Percentiles rank a stretch among this genome's conserved stretches.
These are phyloP conservation scores for Chimonanthus salicifolius DNA, from an alignment of 164 flowering plant species.

Conservation along the genomic window DNA sequence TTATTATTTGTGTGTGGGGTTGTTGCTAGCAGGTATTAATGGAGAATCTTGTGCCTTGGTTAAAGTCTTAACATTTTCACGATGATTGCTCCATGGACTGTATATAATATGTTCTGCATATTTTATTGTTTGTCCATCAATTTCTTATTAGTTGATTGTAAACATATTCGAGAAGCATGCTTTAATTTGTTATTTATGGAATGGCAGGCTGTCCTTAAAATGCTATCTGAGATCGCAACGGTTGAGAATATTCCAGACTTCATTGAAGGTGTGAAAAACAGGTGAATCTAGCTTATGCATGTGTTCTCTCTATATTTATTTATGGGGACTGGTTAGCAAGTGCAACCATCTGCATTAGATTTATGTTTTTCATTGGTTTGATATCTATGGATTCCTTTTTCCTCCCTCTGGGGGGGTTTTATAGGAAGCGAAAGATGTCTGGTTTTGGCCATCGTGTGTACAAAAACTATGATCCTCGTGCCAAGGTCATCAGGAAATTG, in stretches of 20 bases:
- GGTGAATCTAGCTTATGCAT: constrained; percentile 27
- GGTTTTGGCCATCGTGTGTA: constrained; percentile 99
- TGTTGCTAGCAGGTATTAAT: background rate
- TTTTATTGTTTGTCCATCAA: background rate
- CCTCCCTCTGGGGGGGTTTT: background rate
- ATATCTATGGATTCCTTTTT: background rate
- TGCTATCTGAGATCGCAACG: constrained; percentile 88
- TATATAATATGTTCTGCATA: background rate
- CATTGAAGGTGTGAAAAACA: constrained; percentile 93
- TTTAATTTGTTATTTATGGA: constrained; percentile 6
- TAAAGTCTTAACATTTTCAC: background rate
- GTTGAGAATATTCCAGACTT: constrained; percentile 94
- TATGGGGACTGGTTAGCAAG: background rate
- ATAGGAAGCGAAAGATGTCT: constrained; percentile 94
- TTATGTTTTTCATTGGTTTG: background rate
- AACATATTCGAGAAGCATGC: background rate
- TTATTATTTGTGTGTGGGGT: too few species aligned
- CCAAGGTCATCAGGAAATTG: constrained; percentile 83
- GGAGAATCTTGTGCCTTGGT: background rate
- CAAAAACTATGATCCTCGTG: constrained; percentile 98
- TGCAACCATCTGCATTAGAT: background rate
- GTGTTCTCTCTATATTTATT: background rate
- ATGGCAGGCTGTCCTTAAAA: constrained; percentile 90
- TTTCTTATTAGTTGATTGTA: background rate
- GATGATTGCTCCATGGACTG: background rate